A percentile compares a stretch with the other conserved stretches of the same genome.
Evolutionary conservation across 2,329 filamentous ascomycete genomes (phyloP).

Genomic region (Beauveria bassiana): DNA sequence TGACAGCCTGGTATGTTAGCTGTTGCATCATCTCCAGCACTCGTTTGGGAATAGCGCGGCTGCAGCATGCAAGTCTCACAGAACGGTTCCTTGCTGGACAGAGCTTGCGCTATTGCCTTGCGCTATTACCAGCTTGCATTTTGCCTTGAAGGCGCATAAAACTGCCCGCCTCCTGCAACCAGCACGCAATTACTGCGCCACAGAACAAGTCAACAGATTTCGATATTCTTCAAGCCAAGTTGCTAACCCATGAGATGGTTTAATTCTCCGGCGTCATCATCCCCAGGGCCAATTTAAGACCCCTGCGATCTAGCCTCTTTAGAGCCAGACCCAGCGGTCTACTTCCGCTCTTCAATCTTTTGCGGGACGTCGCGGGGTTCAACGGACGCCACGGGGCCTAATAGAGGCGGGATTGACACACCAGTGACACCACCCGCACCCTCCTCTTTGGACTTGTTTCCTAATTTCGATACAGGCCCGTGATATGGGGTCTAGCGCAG

Average conservation of each 20-base stretch:
- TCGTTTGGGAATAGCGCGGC: not conserved
- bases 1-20: not conserved
- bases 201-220: not conserved
- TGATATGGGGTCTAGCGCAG: slow-evolving; percentile 2
- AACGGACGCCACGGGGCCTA: not conserved
- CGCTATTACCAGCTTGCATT: not conserved
- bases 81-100: not conserved
- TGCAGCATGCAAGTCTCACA: not conserved
- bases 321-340: not conserved
- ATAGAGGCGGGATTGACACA: slow-evolving; percentile 2
- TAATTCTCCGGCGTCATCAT: not conserved
- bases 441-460: not conserved
- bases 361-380: not conserved
- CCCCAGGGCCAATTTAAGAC: not conserved
- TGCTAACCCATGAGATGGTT: not conserved
- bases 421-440: not conserved
- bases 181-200: not conserved
- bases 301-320: not conserved
- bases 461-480: slow-evolving; percentile 10
- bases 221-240: not conserved
- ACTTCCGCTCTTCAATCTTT: not conserved
- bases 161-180: not conserved
- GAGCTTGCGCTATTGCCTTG: not conserved
- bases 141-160: no score
- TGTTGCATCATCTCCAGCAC: not conserved